Percentiles rank a stretch among this genome's conserved stretches.
phyloP scores from a whole-genome alignment of 2,329 filamentous ascomycete genomes.

The Penicillium sp. region DNA sequence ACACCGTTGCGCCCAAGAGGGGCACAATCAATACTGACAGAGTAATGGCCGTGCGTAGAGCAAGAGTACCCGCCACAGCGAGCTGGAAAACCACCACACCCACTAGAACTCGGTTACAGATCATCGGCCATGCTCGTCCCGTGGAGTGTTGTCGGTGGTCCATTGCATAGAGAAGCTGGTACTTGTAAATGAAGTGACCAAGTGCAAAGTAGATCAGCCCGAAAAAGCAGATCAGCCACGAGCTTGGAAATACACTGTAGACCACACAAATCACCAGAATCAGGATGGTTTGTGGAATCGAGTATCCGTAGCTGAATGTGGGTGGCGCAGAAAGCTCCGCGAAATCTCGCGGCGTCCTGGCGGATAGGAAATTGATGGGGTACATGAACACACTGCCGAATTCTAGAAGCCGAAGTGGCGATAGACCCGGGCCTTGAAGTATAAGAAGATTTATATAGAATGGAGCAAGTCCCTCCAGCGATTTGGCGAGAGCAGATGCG shows the following conservation, averaged over 20 bases:
- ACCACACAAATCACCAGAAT: conserved; percentile 95
- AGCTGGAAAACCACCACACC: conserved; percentile 88
- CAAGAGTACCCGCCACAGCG: conserved; percentile 86
- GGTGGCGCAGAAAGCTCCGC: conserved; percentile 81
- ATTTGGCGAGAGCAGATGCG: conserved; percentile 73
- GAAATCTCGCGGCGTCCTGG: conserved; percentile 88
- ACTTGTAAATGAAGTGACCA: conserved; percentile 58
- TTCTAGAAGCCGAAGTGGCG: conserved; percentile 89
- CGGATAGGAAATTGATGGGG: conserved; percentile 75
- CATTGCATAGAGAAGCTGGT: conserved; percentile 97
- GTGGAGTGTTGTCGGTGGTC: conserved; percentile 76
- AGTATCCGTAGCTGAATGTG: conserved; percentile 94
- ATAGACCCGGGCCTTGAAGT: conserved; percentile 89
- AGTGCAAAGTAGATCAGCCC: conserved; percentile 67
- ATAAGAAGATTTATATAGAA: conserved; percentile 97
- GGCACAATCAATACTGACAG: conserved; percentile 76
- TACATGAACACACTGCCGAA: conserved; percentile 85
- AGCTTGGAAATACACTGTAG: conserved; percentile 83
- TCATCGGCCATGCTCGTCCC: conserved; percentile 93
- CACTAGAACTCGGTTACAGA: conserved; percentile 87
- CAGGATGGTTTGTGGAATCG: conserved; percentile 87
- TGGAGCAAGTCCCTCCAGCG: conserved; percentile 73
- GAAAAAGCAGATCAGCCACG: conserved; percentile 79
- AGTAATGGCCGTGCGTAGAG: conserved; percentile 73
- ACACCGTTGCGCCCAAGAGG: conserved; percentile 77